These are phyloP conservation scores for Meyerozyma carpophila DNA, from an alignment of 1,139 yeast species.

Conservation along the genomic window DNA sequence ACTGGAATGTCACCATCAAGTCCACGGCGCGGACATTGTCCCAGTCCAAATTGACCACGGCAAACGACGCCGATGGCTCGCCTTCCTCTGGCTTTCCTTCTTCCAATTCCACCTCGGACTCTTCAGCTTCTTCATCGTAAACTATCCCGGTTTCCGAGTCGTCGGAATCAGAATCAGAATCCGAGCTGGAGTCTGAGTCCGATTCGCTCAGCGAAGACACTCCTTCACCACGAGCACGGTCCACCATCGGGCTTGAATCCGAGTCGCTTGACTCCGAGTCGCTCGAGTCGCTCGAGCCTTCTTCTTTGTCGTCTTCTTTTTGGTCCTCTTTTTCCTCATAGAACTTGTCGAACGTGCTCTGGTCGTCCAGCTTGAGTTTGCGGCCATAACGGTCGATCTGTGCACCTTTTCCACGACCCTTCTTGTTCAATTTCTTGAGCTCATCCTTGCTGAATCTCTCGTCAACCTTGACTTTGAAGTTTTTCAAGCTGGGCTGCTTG, in stretches of 20 bases:
- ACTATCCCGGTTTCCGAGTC: constrained; percentile 20
- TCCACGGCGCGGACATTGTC: constrained; percentile 85
- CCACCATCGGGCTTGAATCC: constrained; percentile 27
- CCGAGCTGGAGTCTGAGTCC: constrained; percentile 14
- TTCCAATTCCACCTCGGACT: constrained; percentile 53
- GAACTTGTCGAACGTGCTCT: constrained; percentile 47
- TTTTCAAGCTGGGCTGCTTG: constrained; percentile 63
- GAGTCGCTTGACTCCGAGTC: constrained; percentile 10
- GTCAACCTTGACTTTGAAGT: constrained; percentile 75
- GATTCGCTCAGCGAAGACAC: constrained; percentile 20
- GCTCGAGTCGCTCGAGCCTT: constrained; percentile 14
- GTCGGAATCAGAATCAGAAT: constrained; percentile 24
- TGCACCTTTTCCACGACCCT: constrained; percentile 42
- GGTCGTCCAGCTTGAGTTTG: constrained; percentile 38
- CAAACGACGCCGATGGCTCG: constrained; percentile 76
- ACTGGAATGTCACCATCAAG: constrained; percentile 80
- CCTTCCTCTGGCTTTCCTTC: constrained; percentile 69
- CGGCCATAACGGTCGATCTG: constrained; percentile 87
- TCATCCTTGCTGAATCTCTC: constrained; percentile 78
- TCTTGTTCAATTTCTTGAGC: constrained; percentile 51
- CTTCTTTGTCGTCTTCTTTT: constrained; percentile 12
- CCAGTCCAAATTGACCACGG: constrained; percentile 97
- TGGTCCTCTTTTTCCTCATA: constrained; percentile 47
- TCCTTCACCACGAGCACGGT: constrained; percentile 69
- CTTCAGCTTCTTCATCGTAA: constrained; percentile 29